Evolutionary conservation across 441 rosid species (phyloP), one percentile per base, ranked within the genome.

Genomic region (Caryocar brasiliense): DNA sequence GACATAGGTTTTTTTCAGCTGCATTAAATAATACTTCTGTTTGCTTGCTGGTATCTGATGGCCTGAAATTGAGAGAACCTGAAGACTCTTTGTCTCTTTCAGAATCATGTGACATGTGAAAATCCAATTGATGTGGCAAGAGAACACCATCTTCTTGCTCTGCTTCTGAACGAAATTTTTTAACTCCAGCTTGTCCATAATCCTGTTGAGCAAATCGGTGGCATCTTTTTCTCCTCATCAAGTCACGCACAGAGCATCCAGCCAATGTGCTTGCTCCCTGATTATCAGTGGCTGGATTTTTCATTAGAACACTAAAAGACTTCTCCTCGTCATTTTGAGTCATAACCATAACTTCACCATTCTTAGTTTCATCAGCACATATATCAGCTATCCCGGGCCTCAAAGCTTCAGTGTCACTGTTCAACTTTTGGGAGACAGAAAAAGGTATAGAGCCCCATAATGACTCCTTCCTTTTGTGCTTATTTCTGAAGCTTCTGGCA

Each of bases 191-290:
- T 65, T 68, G 52, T 7, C 59, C 75, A 63, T 56, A 55, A 61
- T 58, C 84, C 52, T 64, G 63, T 28, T 79, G 60, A 38, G 70
- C 73, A 55, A 61, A 65, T 44, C 51, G 81, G 67, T 59, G 42
- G 67, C 61, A 37, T 46, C 97, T 78, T 63, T 84, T 88, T 66
- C 60, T 81, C 56, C 97, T 80, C 97, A 88, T 93, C 81, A 93
- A 66, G 63, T 88, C 97, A 51, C 99, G 81, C 20, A 86, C 58
- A 18, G 93, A 86, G 73, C 81, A 71, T 58, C 73, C 79, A 51
- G 46, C 71, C 62, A 67, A 65, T 25, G 65, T 13, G 40, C 57
- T 61, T 40, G 50, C 57, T 56, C 71, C 72, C 69, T 52, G 48
- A 51, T 23, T 59, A 68, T 57, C 61, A 25, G 56, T 24, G 20